Percentiles rank a stretch among this genome's conserved stretches.
These are phyloP conservation scores for Lophiotrema nucula DNA, from an alignment of 495 filamentous ascomycete species.

Conservation along the genomic window DNA sequence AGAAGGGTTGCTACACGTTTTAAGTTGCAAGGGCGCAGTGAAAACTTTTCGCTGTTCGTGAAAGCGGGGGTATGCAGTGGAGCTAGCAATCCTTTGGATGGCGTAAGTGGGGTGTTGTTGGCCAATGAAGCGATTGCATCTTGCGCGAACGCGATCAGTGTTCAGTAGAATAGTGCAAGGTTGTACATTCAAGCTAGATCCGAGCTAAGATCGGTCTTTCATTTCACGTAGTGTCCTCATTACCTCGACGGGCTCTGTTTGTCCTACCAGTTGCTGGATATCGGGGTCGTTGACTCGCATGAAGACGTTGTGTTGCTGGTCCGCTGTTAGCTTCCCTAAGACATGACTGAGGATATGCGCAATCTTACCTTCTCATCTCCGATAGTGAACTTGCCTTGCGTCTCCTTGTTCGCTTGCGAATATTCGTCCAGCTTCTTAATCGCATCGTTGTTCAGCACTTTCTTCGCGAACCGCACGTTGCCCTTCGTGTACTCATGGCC, in stretches of 20 bases:
- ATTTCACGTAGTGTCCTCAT: constrained; percentile 85
- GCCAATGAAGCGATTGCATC: no score
- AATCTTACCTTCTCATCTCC: constrained; percentile 86
- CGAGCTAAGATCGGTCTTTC: no score
- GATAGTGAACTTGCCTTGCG: constrained; percentile 95
- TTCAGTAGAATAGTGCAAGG: no score
- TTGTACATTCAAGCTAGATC: no score
- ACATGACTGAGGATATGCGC: neutral
- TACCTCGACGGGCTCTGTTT: constrained; percentile 79
- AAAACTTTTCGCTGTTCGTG: no score
- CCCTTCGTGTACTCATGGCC: constrained; percentile 97
- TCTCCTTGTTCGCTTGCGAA: constrained; percentile 76
- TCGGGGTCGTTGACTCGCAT: constrained; percentile 85
- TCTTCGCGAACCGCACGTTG: constrained; percentile 82
- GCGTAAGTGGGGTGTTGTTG: no score
- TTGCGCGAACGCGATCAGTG: no score
- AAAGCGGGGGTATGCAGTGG: no score
- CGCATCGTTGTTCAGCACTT: constrained; percentile 65
- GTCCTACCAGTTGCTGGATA: constrained; percentile 80
- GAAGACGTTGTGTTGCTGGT: constrained; percentile 93
- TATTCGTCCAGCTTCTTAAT: constrained; percentile 75
- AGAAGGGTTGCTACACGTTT: no score
- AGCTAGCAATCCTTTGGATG: no score
- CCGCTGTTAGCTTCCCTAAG: constrained; percentile 3
- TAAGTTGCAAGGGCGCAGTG: no score